Conservation (phyloP, 129 eudicot genomes). For the Smallanthus sonchifolius region DNA sequence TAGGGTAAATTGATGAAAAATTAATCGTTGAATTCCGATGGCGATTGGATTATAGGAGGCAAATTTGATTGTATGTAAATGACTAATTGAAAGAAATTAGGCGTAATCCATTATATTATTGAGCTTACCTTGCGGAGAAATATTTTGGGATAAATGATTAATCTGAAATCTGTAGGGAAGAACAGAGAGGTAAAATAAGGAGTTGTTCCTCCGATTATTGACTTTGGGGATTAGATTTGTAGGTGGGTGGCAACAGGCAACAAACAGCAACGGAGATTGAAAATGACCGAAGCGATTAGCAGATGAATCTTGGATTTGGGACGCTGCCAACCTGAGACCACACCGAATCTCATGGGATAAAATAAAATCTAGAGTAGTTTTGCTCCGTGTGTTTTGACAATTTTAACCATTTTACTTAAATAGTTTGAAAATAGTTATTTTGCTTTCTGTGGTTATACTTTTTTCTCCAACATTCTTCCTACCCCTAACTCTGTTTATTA, state of each 20-base stretch:
- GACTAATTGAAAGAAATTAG: background rate
- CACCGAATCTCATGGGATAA: background rate
- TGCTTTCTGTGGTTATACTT: too few species aligned
- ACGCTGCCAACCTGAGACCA: background rate
- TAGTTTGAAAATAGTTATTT: too few species aligned
- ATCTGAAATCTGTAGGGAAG: background rate
- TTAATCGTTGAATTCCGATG: background rate
- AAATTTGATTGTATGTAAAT: background rate
- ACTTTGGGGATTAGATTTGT: constrained; percentile 16
- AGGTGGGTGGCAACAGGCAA: constrained; percentile 12
- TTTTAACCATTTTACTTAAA: too few species aligned
- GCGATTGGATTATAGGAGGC: background rate
- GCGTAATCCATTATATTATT: constrained; percentile 8
- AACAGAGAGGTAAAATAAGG: background rate
- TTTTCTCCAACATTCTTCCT: too few species aligned
- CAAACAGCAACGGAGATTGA: background rate
- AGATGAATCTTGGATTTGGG: constrained; percentile 7
- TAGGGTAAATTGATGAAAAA: constrained; percentile 2
- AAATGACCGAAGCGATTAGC: constrained; percentile 5
- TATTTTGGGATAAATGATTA: background rate
- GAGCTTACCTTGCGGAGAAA: constrained; percentile 23
- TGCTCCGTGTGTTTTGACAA: too few species aligned
- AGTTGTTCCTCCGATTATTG: constrained; percentile 1
- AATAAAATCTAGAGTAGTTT: background rate
- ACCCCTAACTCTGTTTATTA: too few species aligned